Conservation (phyloP, 208 protist species). For the Trypanosoma lewisi region DNA sequence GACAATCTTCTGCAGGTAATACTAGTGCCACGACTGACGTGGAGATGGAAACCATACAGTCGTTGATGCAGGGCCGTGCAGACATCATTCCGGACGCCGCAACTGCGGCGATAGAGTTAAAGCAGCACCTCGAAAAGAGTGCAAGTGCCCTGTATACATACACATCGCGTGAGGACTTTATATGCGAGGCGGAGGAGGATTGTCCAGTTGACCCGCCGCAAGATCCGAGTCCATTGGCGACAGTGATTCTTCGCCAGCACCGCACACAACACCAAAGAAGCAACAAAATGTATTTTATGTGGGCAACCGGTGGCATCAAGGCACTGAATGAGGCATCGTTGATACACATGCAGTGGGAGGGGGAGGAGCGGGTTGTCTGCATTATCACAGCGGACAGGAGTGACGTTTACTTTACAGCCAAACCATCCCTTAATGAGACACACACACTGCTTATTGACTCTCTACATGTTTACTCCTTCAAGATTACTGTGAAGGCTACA, state of each 20-base stretch:
- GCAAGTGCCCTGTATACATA: slow-evolving; percentile 57
- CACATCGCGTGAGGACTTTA: slow-evolving; percentile 65
- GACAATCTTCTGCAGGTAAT: background rate
- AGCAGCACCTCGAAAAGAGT: background rate
- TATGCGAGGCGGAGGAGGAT: slow-evolving; percentile 51
- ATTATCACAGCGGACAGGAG: slow-evolving; percentile 59
- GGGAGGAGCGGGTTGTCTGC: slow-evolving; percentile 68
- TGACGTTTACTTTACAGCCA: slow-evolving; percentile 54
- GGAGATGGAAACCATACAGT: background rate
- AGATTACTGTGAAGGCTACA: slow-evolving; percentile 34
- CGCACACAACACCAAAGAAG: slow-evolving; percentile 54
- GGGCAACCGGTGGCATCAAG: slow-evolving; percentile 43
- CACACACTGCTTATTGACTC: slow-evolving; percentile 80
- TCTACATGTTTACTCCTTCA: slow-evolving; percentile 65
- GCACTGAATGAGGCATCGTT: slow-evolving; percentile 1
- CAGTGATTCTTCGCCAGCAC: slow-evolving; percentile 62
- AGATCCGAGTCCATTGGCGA: slow-evolving; percentile 47
- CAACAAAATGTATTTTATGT: slow-evolving; percentile 75
- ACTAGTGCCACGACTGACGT: background rate
- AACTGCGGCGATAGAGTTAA: slow-evolving; percentile 20
- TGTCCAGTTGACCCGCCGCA: slow-evolving; percentile 62
- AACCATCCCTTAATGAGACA: slow-evolving; percentile 52
- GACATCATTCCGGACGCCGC: background rate
- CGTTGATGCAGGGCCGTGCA: background rate
- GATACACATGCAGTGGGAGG: slow-evolving; percentile 39